Evolutionary conservation across 2,329 filamentous ascomycete genomes (phyloP), one percentile per base, ranked within the genome.

Genomic region (Penicillium sp.): DNA sequence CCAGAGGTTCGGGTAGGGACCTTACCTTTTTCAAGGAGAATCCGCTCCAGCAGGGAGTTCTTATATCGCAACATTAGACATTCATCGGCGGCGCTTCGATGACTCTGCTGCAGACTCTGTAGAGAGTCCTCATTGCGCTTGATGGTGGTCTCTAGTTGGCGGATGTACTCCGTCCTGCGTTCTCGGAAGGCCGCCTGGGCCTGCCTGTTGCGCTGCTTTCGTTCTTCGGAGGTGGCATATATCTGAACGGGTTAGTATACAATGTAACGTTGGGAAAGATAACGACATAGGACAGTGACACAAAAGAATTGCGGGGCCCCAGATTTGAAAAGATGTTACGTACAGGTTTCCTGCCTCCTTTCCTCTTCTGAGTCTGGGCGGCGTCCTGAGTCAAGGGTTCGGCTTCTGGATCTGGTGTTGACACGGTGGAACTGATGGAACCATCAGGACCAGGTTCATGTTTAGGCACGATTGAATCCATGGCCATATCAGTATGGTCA

Each of bases 41-140:
- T 96, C 58, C 94, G 87, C 78, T 99, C 94, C 36, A 99, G 84
- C 48, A 97, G 81, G 40, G 94, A 97, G 75, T 97, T 99, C 81
- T 97, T 97, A 77, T 97, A 99, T 58, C 94, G 89, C 68, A 99
- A 82, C 94, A 99, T 97, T 70, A 97, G 78, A 74, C 94, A 97
- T 77, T 97, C 94, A 75, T 97, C 94, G 57, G 93, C 92, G 57
- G 94, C 94, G 70, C 87, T 92, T 68, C 94, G 90, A 72, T 97
- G 94, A 64, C 92, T 95, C 70, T 93, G 90, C 77, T 97, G 94
- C 59, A 99, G 82, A 70, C 87, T 96, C 68, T 95, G 90, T 55
- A 97, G 82, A 68, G 91, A 93, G 69, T 95, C 91, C 78, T 99
- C 94, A 81, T 97, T 93, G 67, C 94, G 90, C 71, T 94, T 93